Base-by-base conservation (phyloP, 2,329 filamentous ascomycete genomes). In the Aureobasidium zeae region DNA sequence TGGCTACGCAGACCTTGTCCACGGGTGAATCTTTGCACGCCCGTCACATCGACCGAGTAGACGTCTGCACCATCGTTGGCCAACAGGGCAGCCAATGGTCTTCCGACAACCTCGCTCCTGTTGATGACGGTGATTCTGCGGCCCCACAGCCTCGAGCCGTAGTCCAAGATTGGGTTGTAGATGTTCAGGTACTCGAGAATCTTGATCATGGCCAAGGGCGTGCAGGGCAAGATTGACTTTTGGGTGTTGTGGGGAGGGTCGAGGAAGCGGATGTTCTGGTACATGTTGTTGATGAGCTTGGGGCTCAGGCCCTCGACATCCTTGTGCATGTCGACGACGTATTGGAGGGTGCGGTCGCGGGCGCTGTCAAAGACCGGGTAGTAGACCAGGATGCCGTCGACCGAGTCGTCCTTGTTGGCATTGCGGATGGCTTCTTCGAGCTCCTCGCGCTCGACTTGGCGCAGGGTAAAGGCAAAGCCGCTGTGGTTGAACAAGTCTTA, bases 261-360 rank as follows among this genome's bases (percentile, higher is more conserved):
- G 45, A 98, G 73, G 70, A 88, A 96, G 52, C 91, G 86, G 56
- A 94, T 78, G 69, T 98, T 98, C 71, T 95, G 85, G 69, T 96
- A 98, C 88, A 98, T 95, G 74, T 98, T 98, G 76, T 89, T 88
- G 59, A 96, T 83, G 68, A 96, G 88, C 60, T 81, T 81, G 66
- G 95, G 89, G 55, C 83, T 86, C 47, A 98, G 77, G 25, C 91
- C 91, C 65, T 98, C 91, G 52, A 98, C 89, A 58, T 98, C 91
- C 66, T 98, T 96, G 63, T 76, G 69, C 31, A 94, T 74, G 45
- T 86, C 80, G 45, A 95, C 87, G 3, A 93, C 86, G 68, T 95
- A 88, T 67, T 96, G 89, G 52, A 98, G 79, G 64, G 96, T 96
- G 63, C 85, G 83, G 65, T 98, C 91, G 64, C 94, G 86, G 20